Conservation (phyloP, 2,329 filamentous ascomycete genomes). For the Xylariaceae sp. region DNA sequence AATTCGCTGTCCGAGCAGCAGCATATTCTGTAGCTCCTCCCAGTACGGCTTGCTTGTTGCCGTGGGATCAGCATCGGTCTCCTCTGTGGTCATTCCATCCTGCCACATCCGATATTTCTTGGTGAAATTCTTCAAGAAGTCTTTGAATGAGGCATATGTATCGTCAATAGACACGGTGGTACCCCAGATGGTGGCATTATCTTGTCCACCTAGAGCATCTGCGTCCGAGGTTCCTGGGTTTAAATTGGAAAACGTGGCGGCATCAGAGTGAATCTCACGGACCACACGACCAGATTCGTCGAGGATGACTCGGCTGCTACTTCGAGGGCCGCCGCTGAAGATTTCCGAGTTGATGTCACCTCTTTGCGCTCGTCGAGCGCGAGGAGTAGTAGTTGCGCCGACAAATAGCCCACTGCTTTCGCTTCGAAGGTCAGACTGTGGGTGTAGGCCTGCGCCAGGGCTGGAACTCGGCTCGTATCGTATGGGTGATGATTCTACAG, state of each 20-base stretch:
- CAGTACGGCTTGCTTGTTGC: conserved; percentile 80
- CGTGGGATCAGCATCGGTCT: conserved; percentile 66
- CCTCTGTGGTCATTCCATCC: conserved; percentile 76
- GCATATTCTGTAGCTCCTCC: conserved; percentile 84
- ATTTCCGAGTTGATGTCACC: conserved; percentile 86
- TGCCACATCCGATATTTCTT: conserved; percentile 91
- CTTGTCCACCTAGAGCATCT: conserved; percentile 77
- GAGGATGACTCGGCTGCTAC: conserved; percentile 55
- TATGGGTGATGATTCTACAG: conserved; percentile 83
- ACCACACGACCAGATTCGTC: conserved; percentile 59
- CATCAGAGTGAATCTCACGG: conserved; percentile 57
- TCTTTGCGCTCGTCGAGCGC: conserved; percentile 59
- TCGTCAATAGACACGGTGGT: conserved; percentile 94
- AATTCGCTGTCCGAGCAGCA: conserved; percentile 77
- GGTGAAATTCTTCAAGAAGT: conserved; percentile 88
- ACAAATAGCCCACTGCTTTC: conserved; percentile 88
- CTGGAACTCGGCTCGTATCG: conserved; percentile 89
- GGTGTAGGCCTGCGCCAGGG: conserved; percentile 62
- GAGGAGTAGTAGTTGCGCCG: conserved; percentile 55
- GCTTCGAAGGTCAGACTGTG: conserved; percentile 71
- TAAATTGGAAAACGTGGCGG: conserved; percentile 58
- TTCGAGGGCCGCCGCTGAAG: conserved; percentile 53
- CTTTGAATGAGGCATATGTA: conserved; percentile 82
- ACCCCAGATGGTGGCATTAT: conserved; percentile 88
- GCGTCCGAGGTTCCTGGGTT: conserved; percentile 90